phyloP scores from a whole-genome alignment of 1,284 basidiomycete species.

The Spongispora temasekensis region DNA sequence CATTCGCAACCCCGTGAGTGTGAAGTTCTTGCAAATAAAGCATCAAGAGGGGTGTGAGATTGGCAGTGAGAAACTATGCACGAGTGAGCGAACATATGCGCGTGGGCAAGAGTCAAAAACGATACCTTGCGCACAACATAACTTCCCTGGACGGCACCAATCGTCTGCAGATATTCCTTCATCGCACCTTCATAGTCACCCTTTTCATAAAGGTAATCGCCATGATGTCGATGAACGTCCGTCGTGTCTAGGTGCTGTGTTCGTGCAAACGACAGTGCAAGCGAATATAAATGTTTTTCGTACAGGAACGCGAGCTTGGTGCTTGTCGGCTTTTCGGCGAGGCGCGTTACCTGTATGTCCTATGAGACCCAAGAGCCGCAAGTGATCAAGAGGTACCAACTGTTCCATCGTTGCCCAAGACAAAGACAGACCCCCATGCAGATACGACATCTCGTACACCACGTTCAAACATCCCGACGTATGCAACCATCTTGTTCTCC shows the following conservation, averaged over 20 bases:
- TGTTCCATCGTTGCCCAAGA: conserved; percentile 76
- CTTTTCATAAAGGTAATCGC: conserved; percentile 90
- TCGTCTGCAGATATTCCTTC: conserved; percentile 89
- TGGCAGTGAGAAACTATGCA: conserved; percentile 89
- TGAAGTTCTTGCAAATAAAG: conserved; percentile 95
- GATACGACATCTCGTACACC: conserved; percentile 82
- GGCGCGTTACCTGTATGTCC: conserved; percentile 56
- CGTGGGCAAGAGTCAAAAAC: not conserved
- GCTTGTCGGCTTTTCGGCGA: conserved; percentile 79
- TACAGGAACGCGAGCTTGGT: conserved; percentile 84
- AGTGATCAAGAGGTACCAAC: conserved; percentile 42
- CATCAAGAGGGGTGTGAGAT: conserved; percentile 92
- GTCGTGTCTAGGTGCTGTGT: conserved; percentile 79
- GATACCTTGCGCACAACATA: conserved; percentile 93
- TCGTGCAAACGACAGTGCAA: conserved; percentile 77
- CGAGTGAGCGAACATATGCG: conserved; percentile 3
- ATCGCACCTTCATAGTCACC: conserved; percentile 93
- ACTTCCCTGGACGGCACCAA: conserved; percentile 88
- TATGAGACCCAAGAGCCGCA: not conserved
- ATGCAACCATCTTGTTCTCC: conserved; percentile 91
- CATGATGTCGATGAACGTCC: conserved; percentile 88
- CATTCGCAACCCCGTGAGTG: conserved; percentile 84
- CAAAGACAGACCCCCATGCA: conserved; percentile 77
- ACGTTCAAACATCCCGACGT: conserved; percentile 75
- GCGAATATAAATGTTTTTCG: conserved; percentile 68